Evolutionary conservation across 2,329 filamentous ascomycete genomes (phyloP), one percentile per base, ranked within the genome.

Genomic region (Cryphonectria nitschkei): DNA sequence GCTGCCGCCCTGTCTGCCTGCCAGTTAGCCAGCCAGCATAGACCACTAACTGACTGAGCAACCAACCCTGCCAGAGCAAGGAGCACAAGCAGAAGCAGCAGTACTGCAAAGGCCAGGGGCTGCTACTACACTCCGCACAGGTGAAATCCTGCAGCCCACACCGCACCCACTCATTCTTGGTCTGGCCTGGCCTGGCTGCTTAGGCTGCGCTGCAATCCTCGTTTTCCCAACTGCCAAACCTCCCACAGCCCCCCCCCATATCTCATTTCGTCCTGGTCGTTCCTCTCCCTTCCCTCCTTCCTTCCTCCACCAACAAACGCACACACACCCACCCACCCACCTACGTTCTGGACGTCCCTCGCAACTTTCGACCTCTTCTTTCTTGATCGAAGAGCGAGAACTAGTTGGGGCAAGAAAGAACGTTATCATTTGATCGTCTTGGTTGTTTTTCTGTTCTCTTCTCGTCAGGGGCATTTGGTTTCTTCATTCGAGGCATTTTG

Each of bases 171-270:
- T 32, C 34, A 26, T 29, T 32, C 54, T 34, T 58, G 26, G 54
- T 58, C 54, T 60, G 56, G 56, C 32, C 29, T 60, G 26, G 56
- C 56, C 56, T 19, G 56, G 13, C 56, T n/a, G 52, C 52, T 29
- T 16, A 32, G 52, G 52, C 52, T 6, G 26, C 52, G 26, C 54
- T 56, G 46, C 22, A 11, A 13, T 39, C 11, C 26, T 8, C 65
- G 66, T 72, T 72, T 72, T 70, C 68, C 74, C 70, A 71, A 71
- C 70, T 39, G 63, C 43, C 29, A 54, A 70, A 70, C 72, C 70
- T 70, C 22, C 58, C 70, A 65, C 75, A n/a, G 6, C 2, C 19
- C 5, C 69, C 74, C 75, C 74, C 72, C 67, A 65, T 61, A 63
- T 63, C 63, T 65, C 66, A 67, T 72, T 68, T 67, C 68, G 46